phyloP scores from a whole-genome alignment of 495 filamentous ascomycete species.

The Parachaetomium inaequale region DNA sequence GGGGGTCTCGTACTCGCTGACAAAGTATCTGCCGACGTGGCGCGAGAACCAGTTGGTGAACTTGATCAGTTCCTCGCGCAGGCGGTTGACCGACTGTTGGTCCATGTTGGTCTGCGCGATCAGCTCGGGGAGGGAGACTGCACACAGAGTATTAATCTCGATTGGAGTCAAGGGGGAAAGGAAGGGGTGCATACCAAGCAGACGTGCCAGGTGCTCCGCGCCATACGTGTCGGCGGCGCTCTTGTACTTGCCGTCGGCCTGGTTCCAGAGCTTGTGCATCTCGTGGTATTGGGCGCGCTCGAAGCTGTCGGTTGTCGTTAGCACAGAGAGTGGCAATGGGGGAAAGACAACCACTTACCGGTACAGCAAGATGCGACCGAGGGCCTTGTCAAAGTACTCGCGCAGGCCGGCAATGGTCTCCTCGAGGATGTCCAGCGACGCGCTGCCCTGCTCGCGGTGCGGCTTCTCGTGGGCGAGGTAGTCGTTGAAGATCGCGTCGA shows the following conservation, averaged over 20 bases:
- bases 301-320: conserved; percentile 46
- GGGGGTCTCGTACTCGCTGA: conserved; percentile 66
- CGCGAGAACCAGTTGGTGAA: conserved; percentile 76
- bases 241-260: conserved; percentile 59
- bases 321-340: not conserved
- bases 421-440: conserved; percentile 78
- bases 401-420: conserved; percentile 79
- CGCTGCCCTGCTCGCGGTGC: conserved; percentile 59
- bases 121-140: conserved; percentile 88
- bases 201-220: conserved; percentile 80
- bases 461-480: conserved; percentile 67
- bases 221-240: conserved; percentile 77
- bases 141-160: conserved; percentile 19
- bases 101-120: conserved; percentile 99
- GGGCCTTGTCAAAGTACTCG: conserved; percentile 85
- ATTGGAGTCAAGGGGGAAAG: not conserved
- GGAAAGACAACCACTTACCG: conserved; percentile 45
- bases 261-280: conserved; percentile 60
- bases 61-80: conserved; percentile 81
- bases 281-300: conserved; percentile 82
- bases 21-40: conserved; percentile 70
- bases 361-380: conserved; percentile 87
- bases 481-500: conserved; percentile 71
- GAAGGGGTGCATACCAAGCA: conserved; percentile 67
- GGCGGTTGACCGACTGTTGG: conserved; percentile 73